Evolutionary conservation across 495 filamentous ascomycete species (phyloP), one percentile per base, ranked within the genome.

Genomic region (Xylaria acuta): DNA sequence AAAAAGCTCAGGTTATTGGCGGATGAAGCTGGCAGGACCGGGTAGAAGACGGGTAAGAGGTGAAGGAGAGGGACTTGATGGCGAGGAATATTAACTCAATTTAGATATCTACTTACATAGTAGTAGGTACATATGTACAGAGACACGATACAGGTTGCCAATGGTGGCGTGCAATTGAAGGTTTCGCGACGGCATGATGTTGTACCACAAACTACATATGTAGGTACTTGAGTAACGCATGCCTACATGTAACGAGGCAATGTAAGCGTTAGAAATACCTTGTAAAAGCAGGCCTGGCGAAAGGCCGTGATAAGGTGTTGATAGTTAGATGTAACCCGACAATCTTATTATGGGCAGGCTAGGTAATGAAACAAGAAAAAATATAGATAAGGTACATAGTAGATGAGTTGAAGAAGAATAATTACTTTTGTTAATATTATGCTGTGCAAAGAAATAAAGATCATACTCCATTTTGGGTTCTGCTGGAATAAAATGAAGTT

Each of bases 291-390:
- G n/a, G n/a, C 25, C 51, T 14, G 25, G 25, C 25, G 22, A 30
- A 54, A 30, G 8, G 22, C 9, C 8, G 30, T 59, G 56, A 59
- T 59, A 59, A 59, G 56, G 14, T 6, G 7, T 59, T 18, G 32
- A 38, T 38, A n/a, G 20, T 18, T 12, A 18, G 58, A 60, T 60
- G 58, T 18, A 60, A 60, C 58, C 32, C 34, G 34, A 38, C 34
- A 60, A 60, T 60, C 58, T 60, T n/a, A 36, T 38, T 22, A n/a
- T 60, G 16, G 14, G 58, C n/a, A 60, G n/a, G n/a, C n/a, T n/a
- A 12, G 34, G 7, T 60, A 60, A 60, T 60, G 7, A 36, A 60
- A 60, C 58, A 40, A 38, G n/a, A 36, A 7, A 36, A 20, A 59
- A 27, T 30, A 7, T 5, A 30, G 51, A 30, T 30, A 54, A 54